Conservation (phyloP, 2,329 filamentous ascomycete species). For the Phoma sp. region DNA sequence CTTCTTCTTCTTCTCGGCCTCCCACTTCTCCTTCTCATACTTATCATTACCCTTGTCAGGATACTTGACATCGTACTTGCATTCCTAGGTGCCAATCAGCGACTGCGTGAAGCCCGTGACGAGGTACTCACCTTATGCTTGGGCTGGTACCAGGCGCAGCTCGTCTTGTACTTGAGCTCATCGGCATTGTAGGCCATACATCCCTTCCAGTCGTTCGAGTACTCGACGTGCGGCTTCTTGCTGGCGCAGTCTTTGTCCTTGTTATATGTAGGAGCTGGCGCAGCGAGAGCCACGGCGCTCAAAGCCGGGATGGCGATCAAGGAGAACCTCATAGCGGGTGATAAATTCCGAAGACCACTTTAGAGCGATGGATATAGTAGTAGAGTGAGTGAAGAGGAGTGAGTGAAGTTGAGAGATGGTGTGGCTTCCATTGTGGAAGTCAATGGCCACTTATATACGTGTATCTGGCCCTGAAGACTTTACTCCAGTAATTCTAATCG, state of each 20-base stretch:
- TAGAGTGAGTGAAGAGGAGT: background rate
- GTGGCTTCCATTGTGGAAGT: background rate
- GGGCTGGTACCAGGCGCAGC: slow-evolving; percentile 6
- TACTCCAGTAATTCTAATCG: background rate
- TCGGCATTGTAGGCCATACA: slow-evolving; percentile 7
- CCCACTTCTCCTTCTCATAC: background rate
- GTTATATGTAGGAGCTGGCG: background rate
- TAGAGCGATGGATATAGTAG: background rate
- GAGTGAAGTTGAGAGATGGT: background rate
- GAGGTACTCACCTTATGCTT: background rate
- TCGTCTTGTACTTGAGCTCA: slow-evolving; percentile 2
- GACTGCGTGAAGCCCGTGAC: background rate
- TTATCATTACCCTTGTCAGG: background rate
- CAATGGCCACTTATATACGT: slow-evolving; percentile 4
- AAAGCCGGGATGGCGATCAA: background rate
- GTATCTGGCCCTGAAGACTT: background rate
- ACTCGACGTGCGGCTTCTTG: slow-evolving; percentile 5
- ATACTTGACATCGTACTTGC: background rate
- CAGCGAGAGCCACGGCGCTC: slow-evolving; percentile 8
- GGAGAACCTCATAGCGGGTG: background rate
- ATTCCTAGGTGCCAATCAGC: background rate
- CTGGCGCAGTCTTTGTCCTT: slow-evolving; percentile 4
- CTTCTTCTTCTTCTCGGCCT: background rate
- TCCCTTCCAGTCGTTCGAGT: slow-evolving; percentile 4
- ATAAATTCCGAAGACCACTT: background rate